Conservation (phyloP, 352 stramenopile species). For the Phytophthora syringae region DNA sequence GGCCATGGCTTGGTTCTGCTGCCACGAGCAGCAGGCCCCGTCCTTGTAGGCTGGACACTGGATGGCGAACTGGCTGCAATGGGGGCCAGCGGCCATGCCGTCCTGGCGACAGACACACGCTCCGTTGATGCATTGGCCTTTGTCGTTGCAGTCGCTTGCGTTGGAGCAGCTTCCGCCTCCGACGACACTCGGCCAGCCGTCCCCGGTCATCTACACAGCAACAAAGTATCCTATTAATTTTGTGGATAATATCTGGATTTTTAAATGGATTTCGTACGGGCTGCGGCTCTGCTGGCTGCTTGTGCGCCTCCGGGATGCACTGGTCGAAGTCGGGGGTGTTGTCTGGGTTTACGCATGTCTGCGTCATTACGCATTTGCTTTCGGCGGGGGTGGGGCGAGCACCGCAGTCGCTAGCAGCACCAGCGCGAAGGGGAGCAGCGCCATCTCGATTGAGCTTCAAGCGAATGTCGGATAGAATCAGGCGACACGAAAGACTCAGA, state of each 20-base stretch:
- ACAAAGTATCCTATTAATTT: conserved; percentile 2
- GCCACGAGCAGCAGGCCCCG: conserved; percentile 87
- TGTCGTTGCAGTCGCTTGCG: conserved; percentile 62
- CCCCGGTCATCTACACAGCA: conserved; percentile 33
- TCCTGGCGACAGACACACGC: conserved; percentile 64
- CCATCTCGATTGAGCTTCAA: conserved; percentile 17
- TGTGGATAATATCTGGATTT: not conserved
- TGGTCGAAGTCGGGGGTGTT: conserved; percentile 74
- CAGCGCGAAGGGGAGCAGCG: conserved; percentile 16
- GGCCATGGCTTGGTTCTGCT: conserved; percentile 90
- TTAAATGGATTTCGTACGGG: conserved; percentile 28
- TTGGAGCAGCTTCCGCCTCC: conserved; percentile 63
- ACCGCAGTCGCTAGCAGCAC: conserved; percentile 9
- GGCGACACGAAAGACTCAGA: too few species aligned
- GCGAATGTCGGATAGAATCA: not conserved
- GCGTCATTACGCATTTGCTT: conserved; percentile 77
- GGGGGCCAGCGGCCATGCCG: conserved; percentile 72
- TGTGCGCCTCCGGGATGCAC: conserved; percentile 76
- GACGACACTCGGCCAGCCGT: conserved; percentile 57
- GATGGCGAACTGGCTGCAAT: conserved; percentile 76
- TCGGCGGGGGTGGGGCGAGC: not conserved
- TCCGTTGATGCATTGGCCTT: conserved; percentile 55
- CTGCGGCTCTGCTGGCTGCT: conserved; percentile 37
- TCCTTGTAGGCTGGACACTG: conserved; percentile 88
- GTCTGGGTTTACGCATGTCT: conserved; percentile 77